Evolutionary conservation across 2,329 filamentous ascomycete genomes (phyloP).

Genomic region (Fusarium anguioides): DNA sequence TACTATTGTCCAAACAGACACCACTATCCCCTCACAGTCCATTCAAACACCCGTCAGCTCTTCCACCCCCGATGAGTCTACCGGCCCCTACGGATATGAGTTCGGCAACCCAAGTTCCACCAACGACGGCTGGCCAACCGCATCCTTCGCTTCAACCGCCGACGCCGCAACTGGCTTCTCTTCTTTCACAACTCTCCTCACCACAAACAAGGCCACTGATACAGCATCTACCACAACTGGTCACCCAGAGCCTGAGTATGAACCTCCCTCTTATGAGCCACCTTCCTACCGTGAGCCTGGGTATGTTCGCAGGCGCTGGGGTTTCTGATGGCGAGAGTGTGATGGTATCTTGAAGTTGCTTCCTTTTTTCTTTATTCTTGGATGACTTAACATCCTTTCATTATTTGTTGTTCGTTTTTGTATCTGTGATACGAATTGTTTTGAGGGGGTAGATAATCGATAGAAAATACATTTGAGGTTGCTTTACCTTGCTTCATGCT

Average conservation of each 20-base stretch:
- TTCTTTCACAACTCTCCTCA: slow-evolving; percentile 41
- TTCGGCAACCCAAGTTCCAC: slow-evolving; percentile 17
- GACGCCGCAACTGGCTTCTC: slow-evolving; percentile 15
- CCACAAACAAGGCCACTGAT: slow-evolving; percentile 34
- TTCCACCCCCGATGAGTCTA: not conserved
- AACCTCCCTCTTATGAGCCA: slow-evolving; percentile 42
- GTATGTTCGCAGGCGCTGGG: slow-evolving; percentile 39
- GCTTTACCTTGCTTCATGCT: not conserved
- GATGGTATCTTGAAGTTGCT: not conserved
- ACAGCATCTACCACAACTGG: not conserved
- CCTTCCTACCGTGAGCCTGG: slow-evolving; percentile 37
- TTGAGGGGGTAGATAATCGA: slow-evolving; percentile 29
- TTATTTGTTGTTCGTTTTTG: slow-evolving; percentile 10
- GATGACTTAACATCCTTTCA: slow-evolving; percentile 22
- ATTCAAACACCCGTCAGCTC: not conserved
- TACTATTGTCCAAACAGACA: not conserved
- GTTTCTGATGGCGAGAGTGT: slow-evolving; percentile 10
- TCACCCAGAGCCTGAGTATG: slow-evolving; percentile 27
- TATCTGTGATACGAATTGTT: slow-evolving; percentile 1
- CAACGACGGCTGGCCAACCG: slow-evolving; percentile 18
- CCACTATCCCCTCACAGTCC: not conserved
- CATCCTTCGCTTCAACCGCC: slow-evolving; percentile 17
- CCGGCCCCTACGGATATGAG: slow-evolving; percentile 24
- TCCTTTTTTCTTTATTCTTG: slow-evolving; percentile 17
- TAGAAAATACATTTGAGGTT: slow-evolving; percentile 29